Evolutionary conservation across 805 yeast species (phyloP).

Genomic region (Lachancea nothofagi): DNA sequence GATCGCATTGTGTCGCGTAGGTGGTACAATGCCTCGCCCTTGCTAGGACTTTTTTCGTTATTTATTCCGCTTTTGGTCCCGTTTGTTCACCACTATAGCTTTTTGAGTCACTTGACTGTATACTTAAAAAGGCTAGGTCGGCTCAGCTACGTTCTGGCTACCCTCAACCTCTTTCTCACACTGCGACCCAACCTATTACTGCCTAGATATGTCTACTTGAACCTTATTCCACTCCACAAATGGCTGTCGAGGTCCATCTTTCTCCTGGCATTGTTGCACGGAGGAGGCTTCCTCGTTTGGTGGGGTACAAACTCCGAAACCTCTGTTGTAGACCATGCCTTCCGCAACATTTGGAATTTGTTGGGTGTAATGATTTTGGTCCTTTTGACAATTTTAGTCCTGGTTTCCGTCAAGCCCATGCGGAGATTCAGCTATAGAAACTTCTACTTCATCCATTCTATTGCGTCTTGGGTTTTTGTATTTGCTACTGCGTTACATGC

Average conservation of each 20-base stretch:
- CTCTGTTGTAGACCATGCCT: slow-evolving; percentile 32
- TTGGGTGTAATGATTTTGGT: slow-evolving; percentile 46
- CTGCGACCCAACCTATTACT: slow-evolving; percentile 51
- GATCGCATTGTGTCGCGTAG: neutral
- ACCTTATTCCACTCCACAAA: slow-evolving; percentile 54
- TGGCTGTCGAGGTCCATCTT: slow-evolving; percentile 63
- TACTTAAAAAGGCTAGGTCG: slow-evolving; percentile 57
- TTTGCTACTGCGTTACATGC: slow-evolving; percentile 54
- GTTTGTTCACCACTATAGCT: slow-evolving; percentile 31
- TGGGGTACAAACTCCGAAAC: slow-evolving; percentile 42
- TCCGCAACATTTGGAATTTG: slow-evolving; percentile 36
- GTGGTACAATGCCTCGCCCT: slow-evolving; percentile 30
- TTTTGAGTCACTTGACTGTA: slow-evolving; percentile 22
- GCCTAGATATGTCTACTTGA: slow-evolving; percentile 44
- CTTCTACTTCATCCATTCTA: slow-evolving; percentile 55
- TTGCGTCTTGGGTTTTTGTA: slow-evolving; percentile 43
- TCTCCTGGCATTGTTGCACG: slow-evolving; percentile 43
- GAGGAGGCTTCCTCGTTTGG: slow-evolving; percentile 44
- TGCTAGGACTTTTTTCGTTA: slow-evolving; percentile 34
- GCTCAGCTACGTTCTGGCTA: slow-evolving; percentile 50
- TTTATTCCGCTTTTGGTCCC: slow-evolving; percentile 33
- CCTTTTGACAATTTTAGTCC: slow-evolving; percentile 34
- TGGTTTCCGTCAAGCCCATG: slow-evolving; percentile 44
- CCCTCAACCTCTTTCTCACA: slow-evolving; percentile 51
- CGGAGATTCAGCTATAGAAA: slow-evolving; percentile 45